These are phyloP conservation scores for Canavalia ensiformis DNA, from an alignment of 306 rosid species.

Conservation along the genomic window DNA sequence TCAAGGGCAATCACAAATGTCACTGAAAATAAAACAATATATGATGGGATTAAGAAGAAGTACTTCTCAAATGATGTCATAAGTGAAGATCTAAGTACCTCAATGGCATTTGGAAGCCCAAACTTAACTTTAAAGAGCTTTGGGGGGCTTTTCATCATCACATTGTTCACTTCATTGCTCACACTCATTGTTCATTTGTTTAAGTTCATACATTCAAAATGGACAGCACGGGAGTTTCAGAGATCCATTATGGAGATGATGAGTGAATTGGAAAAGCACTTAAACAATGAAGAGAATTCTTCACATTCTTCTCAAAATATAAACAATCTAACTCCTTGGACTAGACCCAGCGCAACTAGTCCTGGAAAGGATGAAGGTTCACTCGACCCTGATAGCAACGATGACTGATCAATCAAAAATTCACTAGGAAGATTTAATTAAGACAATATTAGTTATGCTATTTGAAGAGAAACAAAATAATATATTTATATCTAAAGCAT, in stretches of 20 bases:
- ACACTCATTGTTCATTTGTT: not conserved
- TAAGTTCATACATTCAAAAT: not conserved
- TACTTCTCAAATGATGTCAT: slow-evolving; percentile 31
- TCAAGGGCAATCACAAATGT: slow-evolving; percentile 63
- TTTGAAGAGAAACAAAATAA: not conserved
- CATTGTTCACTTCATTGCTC: slow-evolving; percentile 31
- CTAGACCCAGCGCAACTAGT: not conserved
- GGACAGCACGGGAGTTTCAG: not conserved
- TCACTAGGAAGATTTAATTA: not conserved
- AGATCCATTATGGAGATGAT: not conserved
- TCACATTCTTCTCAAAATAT: not conserved
- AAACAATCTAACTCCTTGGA: too few species aligned
- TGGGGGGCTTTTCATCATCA: slow-evolving; percentile 61
- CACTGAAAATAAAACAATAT: slow-evolving; percentile 42
- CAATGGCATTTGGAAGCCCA: slow-evolving; percentile 22
- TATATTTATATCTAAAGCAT: not conserved
- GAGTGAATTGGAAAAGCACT: not conserved
- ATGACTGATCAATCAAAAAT: not conserved
- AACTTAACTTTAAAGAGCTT: slow-evolving; percentile 53
- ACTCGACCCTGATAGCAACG: not conserved
- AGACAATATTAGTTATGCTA: not conserved
- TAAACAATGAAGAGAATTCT: not conserved
- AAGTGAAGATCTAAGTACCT: slow-evolving; percentile 31
- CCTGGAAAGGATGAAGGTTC: not conserved
- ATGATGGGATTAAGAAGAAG: slow-evolving; percentile 39